These are phyloP conservation scores for Phlebopus sp. DNA, from an alignment of 1,284 basidiomycete species.

Conservation along the genomic window DNA sequence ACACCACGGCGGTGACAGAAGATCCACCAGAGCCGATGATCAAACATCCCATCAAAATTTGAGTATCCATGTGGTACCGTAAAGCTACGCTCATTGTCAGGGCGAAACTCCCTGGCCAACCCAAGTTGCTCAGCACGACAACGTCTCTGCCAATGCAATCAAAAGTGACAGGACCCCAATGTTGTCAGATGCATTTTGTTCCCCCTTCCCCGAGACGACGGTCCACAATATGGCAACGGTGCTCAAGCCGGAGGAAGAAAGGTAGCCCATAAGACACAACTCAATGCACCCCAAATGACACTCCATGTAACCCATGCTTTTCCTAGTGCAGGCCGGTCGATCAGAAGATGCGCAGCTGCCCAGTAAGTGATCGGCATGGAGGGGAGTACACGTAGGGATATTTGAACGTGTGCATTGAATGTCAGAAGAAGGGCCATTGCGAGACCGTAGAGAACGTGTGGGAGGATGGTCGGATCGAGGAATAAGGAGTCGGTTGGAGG, in stretches of 20 bases:
- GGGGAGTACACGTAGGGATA: constrained; percentile 77
- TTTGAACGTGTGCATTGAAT: constrained; percentile 87
- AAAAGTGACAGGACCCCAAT: too few species aligned
- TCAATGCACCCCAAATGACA: constrained; percentile 70
- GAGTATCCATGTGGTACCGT: too few species aligned
- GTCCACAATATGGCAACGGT: too few species aligned
- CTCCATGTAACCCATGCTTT: constrained; percentile 70
- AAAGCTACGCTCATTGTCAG: too few species aligned
- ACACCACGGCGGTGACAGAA: too few species aligned
- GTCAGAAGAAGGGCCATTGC: constrained; percentile 63
- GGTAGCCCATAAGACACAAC: constrained; percentile 78
- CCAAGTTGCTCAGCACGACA: too few species aligned
- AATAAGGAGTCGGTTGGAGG: constrained; percentile 23
- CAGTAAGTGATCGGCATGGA: constrained; percentile 85
- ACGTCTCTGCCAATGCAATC: too few species aligned
- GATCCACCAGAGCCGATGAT: too few species aligned
- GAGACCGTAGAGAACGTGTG: constrained; percentile 71
- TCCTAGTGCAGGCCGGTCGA: constrained; percentile 46
- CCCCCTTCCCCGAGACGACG: too few species aligned
- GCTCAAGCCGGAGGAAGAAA: constrained; percentile 87
- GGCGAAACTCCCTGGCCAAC: too few species aligned
- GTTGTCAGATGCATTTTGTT: too few species aligned
- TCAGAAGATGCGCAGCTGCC: constrained; percentile 68
- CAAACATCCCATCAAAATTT: too few species aligned
- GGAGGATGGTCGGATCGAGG: constrained; percentile 40